Conservation (phyloP, 345 rosid species). For the Nephelium lappaceum region DNA sequence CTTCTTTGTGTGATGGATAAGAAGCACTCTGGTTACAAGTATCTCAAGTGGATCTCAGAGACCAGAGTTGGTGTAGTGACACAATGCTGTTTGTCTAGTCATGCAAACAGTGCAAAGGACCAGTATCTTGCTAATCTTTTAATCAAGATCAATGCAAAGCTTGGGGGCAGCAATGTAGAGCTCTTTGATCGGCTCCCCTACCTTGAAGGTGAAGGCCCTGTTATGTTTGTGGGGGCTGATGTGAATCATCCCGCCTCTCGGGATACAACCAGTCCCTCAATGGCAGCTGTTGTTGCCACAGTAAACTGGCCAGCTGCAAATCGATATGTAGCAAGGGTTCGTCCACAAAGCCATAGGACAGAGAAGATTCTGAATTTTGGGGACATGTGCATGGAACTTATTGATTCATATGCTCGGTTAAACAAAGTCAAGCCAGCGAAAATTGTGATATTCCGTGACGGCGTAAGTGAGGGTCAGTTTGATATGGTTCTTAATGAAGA, state of each 20-base stretch:
- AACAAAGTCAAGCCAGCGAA: constrained; percentile 53
- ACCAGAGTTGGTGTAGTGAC: constrained; percentile 79
- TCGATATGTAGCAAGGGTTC: constrained; percentile 75
- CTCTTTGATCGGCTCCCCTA: constrained; percentile 53
- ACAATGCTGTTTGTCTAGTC: constrained; percentile 66
- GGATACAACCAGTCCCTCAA: constrained; percentile 65
- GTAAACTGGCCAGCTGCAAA: constrained; percentile 90
- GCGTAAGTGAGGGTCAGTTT: constrained; percentile 86
- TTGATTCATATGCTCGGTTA: constrained; percentile 43
- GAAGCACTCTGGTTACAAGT: constrained; percentile 66
- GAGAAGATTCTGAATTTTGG: constrained; percentile 74
- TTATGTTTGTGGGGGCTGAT: constrained; percentile 91
- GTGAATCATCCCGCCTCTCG: constrained; percentile 80
- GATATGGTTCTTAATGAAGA: constrained; percentile 91
- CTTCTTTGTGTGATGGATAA: constrained; percentile 78
- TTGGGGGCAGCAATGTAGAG: constrained; percentile 94
- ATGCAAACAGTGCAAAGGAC: constrained; percentile 49
- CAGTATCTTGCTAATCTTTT: constrained; percentile 79
- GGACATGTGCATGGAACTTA: constrained; percentile 68
- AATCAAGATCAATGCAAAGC: constrained; percentile 89
- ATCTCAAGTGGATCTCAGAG: constrained; percentile 85
- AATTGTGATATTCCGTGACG: constrained; percentile 82
- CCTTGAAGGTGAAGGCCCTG: constrained; percentile 47
- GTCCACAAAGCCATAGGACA: constrained; percentile 57
- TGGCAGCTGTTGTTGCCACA: constrained; percentile 85